Percentiles rank a stretch among this genome's conserved stretches.
These are phyloP conservation scores for Alternaria dauci DNA, from an alignment of 2,329 filamentous ascomycete genomes.

Conservation along the genomic window DNA sequence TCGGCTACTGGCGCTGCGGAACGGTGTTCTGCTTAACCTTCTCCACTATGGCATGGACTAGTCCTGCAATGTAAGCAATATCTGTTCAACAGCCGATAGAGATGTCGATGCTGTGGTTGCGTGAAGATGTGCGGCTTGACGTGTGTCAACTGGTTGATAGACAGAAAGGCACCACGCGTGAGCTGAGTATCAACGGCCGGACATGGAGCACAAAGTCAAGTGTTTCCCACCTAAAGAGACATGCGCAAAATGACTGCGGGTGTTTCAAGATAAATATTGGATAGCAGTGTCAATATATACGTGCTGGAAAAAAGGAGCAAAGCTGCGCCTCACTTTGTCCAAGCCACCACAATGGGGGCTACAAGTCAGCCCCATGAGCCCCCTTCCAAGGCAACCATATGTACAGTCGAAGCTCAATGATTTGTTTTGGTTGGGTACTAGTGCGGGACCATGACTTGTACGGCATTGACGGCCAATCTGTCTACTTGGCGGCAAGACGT, in stretches of 20 bases:
- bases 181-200: conserved; percentile 32
- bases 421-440: conserved; percentile 13
- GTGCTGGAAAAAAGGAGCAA: conserved; percentile 26
- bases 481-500: not conserved
- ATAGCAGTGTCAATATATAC: conserved; percentile 31
- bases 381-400: conserved; percentile 20
- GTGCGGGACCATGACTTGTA: conserved; percentile 10
- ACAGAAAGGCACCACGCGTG: conserved; percentile 28
- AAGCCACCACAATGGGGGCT: conserved; percentile 36
- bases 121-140: conserved; percentile 6
- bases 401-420: not conserved
- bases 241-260: not conserved
- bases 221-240: not conserved
- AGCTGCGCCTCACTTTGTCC: conserved; percentile 48
- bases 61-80: conserved; percentile 35
- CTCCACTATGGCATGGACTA: conserved; percentile 27
- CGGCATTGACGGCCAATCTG: conserved; percentile 8
- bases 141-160: conserved; percentile 23
- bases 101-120: not conserved
- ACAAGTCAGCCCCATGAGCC: conserved; percentile 34
- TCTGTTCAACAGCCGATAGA: conserved; percentile 16
- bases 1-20: conserved; percentile 25
- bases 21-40: conserved; percentile 30
- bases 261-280: not conserved
- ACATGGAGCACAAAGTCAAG: not conserved